These are phyloP conservation scores for Apostasia shenzhenica DNA, from an alignment of 106 monocot genomes.

Conservation along the genomic window DNA sequence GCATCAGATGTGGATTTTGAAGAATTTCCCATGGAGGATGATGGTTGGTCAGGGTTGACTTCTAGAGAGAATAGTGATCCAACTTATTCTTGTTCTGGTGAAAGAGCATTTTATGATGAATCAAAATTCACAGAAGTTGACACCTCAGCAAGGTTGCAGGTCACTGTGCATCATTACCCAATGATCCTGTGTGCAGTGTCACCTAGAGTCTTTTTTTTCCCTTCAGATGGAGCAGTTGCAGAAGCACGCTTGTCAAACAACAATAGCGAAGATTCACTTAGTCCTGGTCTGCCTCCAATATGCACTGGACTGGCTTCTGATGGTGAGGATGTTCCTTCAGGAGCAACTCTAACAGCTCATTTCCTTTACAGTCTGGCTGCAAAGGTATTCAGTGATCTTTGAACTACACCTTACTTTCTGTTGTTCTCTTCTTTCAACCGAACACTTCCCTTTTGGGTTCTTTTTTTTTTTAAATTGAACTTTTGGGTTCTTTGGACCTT, in stretches of 20 bases:
- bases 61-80: constrained; percentile 17
- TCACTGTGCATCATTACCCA: constrained; percentile 78
- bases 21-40: constrained; percentile 13
- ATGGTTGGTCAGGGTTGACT: constrained; percentile 18
- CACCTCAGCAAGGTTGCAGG: constrained; percentile 20
- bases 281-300: constrained; percentile 80
- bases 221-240: constrained; percentile 73
- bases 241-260: constrained; percentile 70
- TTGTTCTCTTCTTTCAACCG: too few relatives aligned
- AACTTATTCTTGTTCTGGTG: constrained; percentile 23
- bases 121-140: constrained; percentile 11
- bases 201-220: constrained; percentile 72
- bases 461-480: too few relatives aligned
- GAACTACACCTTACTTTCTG: too few relatives aligned
- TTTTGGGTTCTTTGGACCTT: not conserved
- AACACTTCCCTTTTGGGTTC: too few relatives aligned
- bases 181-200: constrained; percentile 82
- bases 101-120: constrained; percentile 20
- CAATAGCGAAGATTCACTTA: constrained; percentile 62
- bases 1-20: constrained; percentile 9
- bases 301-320: constrained; percentile 53
- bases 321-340: constrained; percentile 80
- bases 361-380: constrained; percentile 81
- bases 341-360: constrained; percentile 79
- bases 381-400: constrained; percentile 35